These are phyloP conservation scores for Arabidopsis lyrata DNA, from an alignment of 441 rosid species.

Conservation along the genomic window DNA sequence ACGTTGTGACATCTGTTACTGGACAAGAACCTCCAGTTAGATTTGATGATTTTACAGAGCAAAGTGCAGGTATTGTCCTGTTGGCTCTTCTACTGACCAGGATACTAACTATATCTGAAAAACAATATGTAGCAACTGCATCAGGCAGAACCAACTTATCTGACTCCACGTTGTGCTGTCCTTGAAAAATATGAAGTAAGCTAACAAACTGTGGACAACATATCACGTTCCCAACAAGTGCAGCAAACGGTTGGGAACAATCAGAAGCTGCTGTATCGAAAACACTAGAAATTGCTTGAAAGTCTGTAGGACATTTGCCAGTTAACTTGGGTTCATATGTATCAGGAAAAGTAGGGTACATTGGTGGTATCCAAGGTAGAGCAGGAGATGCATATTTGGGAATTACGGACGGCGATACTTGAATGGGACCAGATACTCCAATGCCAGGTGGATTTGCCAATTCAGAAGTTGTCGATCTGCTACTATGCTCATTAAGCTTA, in stretches of 20 bases:
- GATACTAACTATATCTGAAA: conserved; percentile 92
- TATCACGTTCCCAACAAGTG: conserved; percentile 87
- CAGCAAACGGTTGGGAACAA: conserved; percentile 82
- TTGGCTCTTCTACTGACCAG: conserved; percentile 91
- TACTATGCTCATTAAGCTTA: conserved; percentile 52
- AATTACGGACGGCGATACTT: conserved; percentile 86
- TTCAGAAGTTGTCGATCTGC: conserved; percentile 58
- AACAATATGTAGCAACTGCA: conserved; percentile 86
- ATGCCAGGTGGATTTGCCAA: conserved; percentile 73
- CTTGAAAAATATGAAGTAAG: conserved; percentile 87
- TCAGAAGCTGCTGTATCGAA: conserved; percentile 82
- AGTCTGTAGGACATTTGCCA: conserved; percentile 92
- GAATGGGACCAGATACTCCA: conserved; percentile 83
- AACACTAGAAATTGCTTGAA: conserved; percentile 69
- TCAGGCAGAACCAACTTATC: conserved; percentile 75
- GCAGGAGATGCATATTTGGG: conserved; percentile 70
- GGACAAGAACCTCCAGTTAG: conserved; percentile 95
- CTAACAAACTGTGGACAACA: conserved; percentile 95
- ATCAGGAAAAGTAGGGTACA: conserved; percentile 82
- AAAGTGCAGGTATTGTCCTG: conserved; percentile 69
- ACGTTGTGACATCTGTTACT: conserved; percentile 65
- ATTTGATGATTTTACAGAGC: conserved; percentile 81
- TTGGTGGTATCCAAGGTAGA: conserved; percentile 68
- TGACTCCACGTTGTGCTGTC: conserved; percentile 60
- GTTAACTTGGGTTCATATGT: conserved; percentile 83